Conservation (phyloP, 129 eudicot species). For the Flaveria brownii region DNA sequence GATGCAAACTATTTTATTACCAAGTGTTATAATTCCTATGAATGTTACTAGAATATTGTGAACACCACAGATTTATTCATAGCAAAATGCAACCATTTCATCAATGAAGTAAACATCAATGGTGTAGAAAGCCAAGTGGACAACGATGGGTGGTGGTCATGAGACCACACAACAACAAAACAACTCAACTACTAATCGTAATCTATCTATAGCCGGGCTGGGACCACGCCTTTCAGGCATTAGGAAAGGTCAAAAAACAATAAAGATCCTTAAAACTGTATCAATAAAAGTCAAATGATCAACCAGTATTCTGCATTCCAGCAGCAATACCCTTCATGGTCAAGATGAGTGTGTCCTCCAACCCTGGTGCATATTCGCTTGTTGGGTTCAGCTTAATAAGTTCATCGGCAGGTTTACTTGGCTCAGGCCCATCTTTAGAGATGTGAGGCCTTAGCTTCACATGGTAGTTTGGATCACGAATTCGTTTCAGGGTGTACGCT, state of each 20-base stretch:
- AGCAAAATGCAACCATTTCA: slow-evolving; percentile 11
- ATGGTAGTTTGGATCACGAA: slow-evolving; percentile 77
- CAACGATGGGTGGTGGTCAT: neutral
- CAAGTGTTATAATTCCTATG: neutral
- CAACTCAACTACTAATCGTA: neutral
- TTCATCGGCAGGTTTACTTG: slow-evolving; percentile 62
- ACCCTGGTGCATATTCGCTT: slow-evolving; percentile 94
- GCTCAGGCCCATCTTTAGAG: slow-evolving; percentile 67
- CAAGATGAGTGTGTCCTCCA: slow-evolving; percentile 95
- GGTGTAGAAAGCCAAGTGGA: neutral
- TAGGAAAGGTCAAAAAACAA: neutral
- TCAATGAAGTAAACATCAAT: slow-evolving; percentile 11
- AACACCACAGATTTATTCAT: neutral
- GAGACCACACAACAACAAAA: slow-evolving; percentile 23
- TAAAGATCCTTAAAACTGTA: slow-evolving; percentile 3
- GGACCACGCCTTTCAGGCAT: neutral
- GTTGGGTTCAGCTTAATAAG: slow-evolving; percentile 79
- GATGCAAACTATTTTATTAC: neutral
- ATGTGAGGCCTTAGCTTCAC: slow-evolving; percentile 79
- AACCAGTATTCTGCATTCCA: slow-evolving; percentile 96
- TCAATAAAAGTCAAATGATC: slow-evolving; percentile 15
- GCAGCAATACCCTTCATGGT: slow-evolving; percentile 99
- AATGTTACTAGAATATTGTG: neutral
- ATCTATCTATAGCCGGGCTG: slow-evolving; percentile 17
- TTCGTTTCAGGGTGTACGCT: slow-evolving; percentile 83